phyloP scores from a whole-genome alignment of 495 filamentous ascomycete genomes.

The Immersiella caudata region DNA sequence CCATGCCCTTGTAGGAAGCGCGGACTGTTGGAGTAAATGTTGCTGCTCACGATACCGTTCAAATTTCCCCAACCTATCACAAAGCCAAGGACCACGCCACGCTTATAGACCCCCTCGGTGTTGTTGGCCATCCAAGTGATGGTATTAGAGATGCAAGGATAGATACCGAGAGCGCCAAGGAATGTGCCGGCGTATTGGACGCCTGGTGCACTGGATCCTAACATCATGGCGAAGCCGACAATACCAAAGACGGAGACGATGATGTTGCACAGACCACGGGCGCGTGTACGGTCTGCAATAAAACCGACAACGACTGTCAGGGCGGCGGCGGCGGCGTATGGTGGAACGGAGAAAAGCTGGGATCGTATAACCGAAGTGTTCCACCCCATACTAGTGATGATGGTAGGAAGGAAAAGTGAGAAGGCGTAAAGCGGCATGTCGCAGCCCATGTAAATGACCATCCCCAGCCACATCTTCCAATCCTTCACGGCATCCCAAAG shows the following conservation, averaged over 20 bases:
- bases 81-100: conserved; percentile 82
- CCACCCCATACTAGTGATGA: conserved; percentile 77
- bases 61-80: conserved; percentile 94
- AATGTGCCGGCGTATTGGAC: conserved; percentile 84
- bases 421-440: conserved; percentile 84
- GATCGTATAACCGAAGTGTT: conserved; percentile 59
- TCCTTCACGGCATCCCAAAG: conserved; percentile 77
- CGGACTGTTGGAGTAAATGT: conserved; percentile 60
- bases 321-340: conserved; percentile 80
- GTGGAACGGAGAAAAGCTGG: conserved; percentile 85
- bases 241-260: conserved; percentile 69
- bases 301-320: conserved; percentile 78
- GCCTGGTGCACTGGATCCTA: conserved; percentile 59
- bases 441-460: conserved; percentile 78
- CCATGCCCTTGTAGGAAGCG: conserved; percentile 52
- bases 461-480: conserved; percentile 84
- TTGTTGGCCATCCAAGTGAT: conserved; percentile 92
- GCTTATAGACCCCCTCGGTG: conserved; percentile 88
- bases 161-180: conserved; percentile 86
- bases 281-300: conserved; percentile 74
- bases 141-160: conserved; percentile 89
- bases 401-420: conserved; percentile 85
- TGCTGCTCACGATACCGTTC: conserved; percentile 81
- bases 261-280: conserved; percentile 85
- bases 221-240: conserved; percentile 76